Evolutionary conservation across 208 protist genomes (phyloP), one percentile per base, ranked within the genome.

Genomic region (Trichomonas gallinae): DNA sequence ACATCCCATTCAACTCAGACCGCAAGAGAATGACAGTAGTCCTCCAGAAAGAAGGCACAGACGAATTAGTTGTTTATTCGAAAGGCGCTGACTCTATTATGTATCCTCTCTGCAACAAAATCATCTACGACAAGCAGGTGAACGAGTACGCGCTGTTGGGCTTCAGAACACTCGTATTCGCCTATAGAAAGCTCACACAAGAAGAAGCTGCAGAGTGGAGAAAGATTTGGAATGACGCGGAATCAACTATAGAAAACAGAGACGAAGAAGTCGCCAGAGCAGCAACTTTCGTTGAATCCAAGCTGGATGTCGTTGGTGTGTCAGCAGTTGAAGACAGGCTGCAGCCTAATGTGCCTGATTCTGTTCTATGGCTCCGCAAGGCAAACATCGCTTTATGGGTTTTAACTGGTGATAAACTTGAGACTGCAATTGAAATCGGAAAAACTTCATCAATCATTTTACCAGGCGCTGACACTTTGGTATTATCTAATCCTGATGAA

Each of bases 351-450:
- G 99, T 99, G 42, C 97, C 98, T 23, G 87, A 98, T 36, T 96
- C 98, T 0, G 98, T 98, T 96, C 45, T 63, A 0, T 97, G 48
- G 34, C 97, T 99, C 45, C 83, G 89, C 26, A 21, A 93, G 38
- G 98, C 98, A 9, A 97, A 97, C 13, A 98, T 99, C 82, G 98
- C 98, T 26, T 96, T 99, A 34, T 98, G 99, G 99, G 99, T 99
- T 98, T 97, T 99, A 1, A 99, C 99, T 0, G 99, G 99, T 63
- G 99, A 99, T 97, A 99, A 99, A 97, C 97, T 98, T 49, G 97
- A 98, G 89, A 98, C 97, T 23, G 97, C 97, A 44, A 96, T 97
- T 42, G 97, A 96, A 38, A 97, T 98, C 36, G 97, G 97, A 83
- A 34, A 51, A n/a, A 96, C 96, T 44, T 97, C 45, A 21, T 46